Base-by-base conservation (phyloP, 192 early-diverging fungal genomes). In the Coemansia sp. region DNA sequence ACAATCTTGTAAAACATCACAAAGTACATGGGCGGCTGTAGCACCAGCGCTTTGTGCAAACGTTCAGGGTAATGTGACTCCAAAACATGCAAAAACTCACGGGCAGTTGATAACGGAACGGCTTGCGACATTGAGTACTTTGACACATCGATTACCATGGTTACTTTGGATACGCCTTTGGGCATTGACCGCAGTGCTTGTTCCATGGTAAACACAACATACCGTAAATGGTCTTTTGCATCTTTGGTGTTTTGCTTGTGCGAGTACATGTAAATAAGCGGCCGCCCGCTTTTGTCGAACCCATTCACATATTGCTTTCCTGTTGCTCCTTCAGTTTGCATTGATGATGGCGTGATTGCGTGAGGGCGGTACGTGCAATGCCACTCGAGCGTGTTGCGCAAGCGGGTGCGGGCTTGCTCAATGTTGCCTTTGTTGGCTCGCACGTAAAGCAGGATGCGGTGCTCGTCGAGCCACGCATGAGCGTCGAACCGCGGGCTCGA, bases 31-130 rank as follows among this genome's bases (percentile, higher is more conserved):
- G 90, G 90, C 29, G 92, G 90, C 66, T 91, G 86, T 24, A 93
- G 70, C 32, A 94, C 80, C 59, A 87, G 84, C 2, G 82, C 84
- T 45, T 80, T 82, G 48, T 85, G 83, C 52, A 92, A 69, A 41
- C 89, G 81, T 75, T 97, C 95, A 4, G 93, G 93, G 65, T 95
- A 97, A 71, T 97, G 95, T 23, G 85, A 84, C 27, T 87, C 85
- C 16, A 97, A 74, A 23, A 93, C 87, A 56, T 88, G 61, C 65
- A 95, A 78, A 47, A 94, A 92, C 56, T 93, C 86, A 18, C 88
- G 88, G 2, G 87, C 85, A 7, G 91, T 86, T 0, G 82, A 85
- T 1, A 94, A 68, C 18, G 88, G 84, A 22, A 88, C 87, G 27
- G 84, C 84, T 57, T 82, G 86, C 48, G 84, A 73, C 74, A 87